phyloP scores from a whole-genome alignment of 2,329 filamentous ascomycete genomes.

The Calonectria honghensis region DNA sequence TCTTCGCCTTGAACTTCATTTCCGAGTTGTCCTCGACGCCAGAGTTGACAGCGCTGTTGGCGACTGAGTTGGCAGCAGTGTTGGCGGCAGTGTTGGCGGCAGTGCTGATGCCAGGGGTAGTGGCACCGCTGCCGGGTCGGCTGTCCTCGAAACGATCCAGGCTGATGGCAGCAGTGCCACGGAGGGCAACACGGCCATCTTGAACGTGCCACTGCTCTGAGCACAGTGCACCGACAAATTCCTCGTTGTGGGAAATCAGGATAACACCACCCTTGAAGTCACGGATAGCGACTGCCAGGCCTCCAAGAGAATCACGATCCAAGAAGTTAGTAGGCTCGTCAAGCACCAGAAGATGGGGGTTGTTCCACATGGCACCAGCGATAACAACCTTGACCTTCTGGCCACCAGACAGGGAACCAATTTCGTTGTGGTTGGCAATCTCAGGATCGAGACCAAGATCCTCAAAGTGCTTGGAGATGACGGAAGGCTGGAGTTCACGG shows the following conservation, averaged over 20 bases:
- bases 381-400: constrained; percentile 99
- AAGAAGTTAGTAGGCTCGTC: constrained; percentile 99
- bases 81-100: constrained; percentile 75
- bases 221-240: constrained; percentile 96
- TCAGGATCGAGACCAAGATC: constrained; percentile 97
- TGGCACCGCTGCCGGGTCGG: constrained; percentile 75
- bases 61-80: constrained; percentile 73
- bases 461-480: constrained; percentile 98
- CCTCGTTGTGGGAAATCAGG: constrained; percentile 99
- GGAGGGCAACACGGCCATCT: constrained; percentile 90
- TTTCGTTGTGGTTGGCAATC: constrained; percentile 99
- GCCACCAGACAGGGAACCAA: constrained; percentile 94
- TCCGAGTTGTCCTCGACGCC: constrained; percentile 87
- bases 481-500: constrained; percentile 91
- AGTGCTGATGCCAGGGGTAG: constrained; percentile 63
- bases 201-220: constrained; percentile 97
- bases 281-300: constrained; percentile 96
- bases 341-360: constrained; percentile 96
- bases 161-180: constrained; percentile 83
- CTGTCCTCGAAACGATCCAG: constrained; percentile 92
- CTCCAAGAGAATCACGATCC: constrained; percentile 97
- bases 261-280: constrained; percentile 99
- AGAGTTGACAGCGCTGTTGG: constrained; percentile 79
- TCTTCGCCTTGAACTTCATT: constrained; percentile 91
- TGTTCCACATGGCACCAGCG: constrained; percentile 98